Evolutionary conservation across 2,329 filamentous ascomycete genomes (phyloP).

Genomic region (Pseudopyrenochaeta lycopersici): DNA sequence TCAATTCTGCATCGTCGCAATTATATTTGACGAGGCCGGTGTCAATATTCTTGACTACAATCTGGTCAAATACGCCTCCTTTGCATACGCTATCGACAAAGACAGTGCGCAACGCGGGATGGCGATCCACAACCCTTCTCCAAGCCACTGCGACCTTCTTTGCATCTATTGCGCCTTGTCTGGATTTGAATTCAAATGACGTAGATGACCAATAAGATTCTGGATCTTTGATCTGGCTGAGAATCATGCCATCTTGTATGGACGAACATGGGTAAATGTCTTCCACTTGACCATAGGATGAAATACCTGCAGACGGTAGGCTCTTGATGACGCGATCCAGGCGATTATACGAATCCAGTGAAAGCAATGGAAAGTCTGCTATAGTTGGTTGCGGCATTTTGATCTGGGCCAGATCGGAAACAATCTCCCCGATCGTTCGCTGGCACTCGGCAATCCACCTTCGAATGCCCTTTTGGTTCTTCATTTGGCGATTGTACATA

Average conservation of each 20-base stretch:
- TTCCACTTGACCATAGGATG: constrained; percentile 34
- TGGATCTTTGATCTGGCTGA: constrained; percentile 43
- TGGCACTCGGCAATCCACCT: constrained; percentile 46
- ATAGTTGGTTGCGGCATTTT: constrained; percentile 40
- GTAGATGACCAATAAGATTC: constrained; percentile 42
- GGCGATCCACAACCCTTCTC: constrained; percentile 43
- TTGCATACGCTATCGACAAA: constrained; percentile 47
- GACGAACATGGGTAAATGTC: constrained; percentile 45
- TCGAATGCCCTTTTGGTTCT: constrained; percentile 43
- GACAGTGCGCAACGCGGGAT: constrained; percentile 43
- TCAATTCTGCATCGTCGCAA: constrained; percentile 35
- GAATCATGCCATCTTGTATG: constrained; percentile 45
- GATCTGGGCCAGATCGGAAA: constrained; percentile 30
- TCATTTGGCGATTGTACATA: constrained; percentile 46
- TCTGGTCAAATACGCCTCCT: constrained; percentile 47
- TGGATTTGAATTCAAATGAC: constrained; percentile 38
- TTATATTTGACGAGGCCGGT: constrained; percentile 30
- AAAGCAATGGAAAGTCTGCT: constrained; percentile 42
- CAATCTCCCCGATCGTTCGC: constrained; percentile 40
- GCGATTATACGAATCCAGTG: constrained; percentile 41
- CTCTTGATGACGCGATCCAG: constrained; percentile 40
- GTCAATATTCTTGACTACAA: constrained; percentile 39
- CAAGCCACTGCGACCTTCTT: constrained; percentile 34
- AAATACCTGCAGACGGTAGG: constrained; percentile 29
- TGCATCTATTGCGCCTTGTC: constrained; percentile 30